These are phyloP conservation scores for Fusarium sp. DNA, from an alignment of 2,329 filamentous ascomycete genomes.

Conservation along the genomic window DNA sequence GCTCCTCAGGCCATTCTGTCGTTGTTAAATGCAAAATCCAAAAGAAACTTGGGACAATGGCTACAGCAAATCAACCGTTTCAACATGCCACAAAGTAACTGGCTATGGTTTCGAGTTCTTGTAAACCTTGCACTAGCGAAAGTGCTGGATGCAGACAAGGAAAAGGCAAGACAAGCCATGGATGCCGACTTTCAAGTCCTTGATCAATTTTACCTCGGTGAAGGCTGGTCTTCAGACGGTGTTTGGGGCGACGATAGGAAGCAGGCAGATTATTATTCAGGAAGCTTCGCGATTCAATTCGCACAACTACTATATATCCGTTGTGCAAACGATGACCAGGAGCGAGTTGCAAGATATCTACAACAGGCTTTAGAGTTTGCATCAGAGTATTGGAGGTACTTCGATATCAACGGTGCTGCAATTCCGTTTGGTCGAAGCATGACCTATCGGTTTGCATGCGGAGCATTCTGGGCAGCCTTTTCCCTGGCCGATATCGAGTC, in stretches of 20 bases:
- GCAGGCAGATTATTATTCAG: constrained; percentile 50
- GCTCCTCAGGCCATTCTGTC: constrained; percentile 54
- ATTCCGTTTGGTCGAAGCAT: constrained; percentile 64
- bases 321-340: background rate
- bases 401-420: constrained; percentile 59
- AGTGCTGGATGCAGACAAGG: constrained; percentile 52
- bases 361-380: constrained; percentile 43
- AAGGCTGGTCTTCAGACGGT: constrained; percentile 62
- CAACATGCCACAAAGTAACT: constrained; percentile 61
- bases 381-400: constrained; percentile 59
- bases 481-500: constrained; percentile 55
- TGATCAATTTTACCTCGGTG: constrained; percentile 57
- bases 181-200: constrained; percentile 56
- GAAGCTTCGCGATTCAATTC: constrained; percentile 7
- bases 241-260: constrained; percentile 50
- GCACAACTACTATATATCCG: background rate
- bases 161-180: constrained; percentile 53
- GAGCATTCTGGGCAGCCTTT: constrained; percentile 61
- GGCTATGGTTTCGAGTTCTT: constrained; percentile 65
- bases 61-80: constrained; percentile 56
- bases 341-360: constrained; percentile 44
- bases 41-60: constrained; percentile 55
- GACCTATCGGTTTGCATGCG: constrained; percentile 63
- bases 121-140: constrained; percentile 59
- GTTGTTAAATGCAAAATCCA: constrained; percentile 44